Evolutionary conservation across 805 yeast genomes (phyloP), one percentile per base, ranked within the genome.

Genomic region (Candida namnaoensis): DNA sequence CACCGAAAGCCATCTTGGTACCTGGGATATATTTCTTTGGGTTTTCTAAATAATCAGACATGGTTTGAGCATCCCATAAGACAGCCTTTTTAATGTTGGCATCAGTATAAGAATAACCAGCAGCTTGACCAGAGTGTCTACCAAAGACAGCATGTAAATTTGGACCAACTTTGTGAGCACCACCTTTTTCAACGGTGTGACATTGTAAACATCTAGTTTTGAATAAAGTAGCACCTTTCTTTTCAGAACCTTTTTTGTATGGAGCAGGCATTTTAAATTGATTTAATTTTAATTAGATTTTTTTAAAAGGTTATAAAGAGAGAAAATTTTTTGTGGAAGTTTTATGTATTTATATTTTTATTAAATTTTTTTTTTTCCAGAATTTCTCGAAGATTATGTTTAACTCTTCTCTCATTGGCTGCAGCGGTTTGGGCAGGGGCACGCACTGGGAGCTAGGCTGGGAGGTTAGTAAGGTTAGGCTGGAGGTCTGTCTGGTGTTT

Each of bases 21-120:
- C 99, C 99, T 66, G 99, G 99, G 58, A 93, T 88, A 78, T 88
- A 93, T 77, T 93, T 93, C 95, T 93, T 93, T 75, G 99, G 99
- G 86, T 93, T 93, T 73, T 85, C 95, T 71, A 93, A 80, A 83
- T 93, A 93, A 69, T 86, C 95, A 58, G 83, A 76, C 84, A 93
- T 78, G 68, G 88, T 78, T 65, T 88, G 88, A 62, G 80, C 88
- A 53, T 62, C 57, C 99, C 99, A 93, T 46, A 58, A 57, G 49
- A 93, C 95, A 64, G 88, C 95, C 74, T 88, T 88, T 76, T 82
- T 83, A 80, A 87, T 86, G 87, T 91, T 91, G 66, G 99, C 98
- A 56, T 93, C 99, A 45, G 98, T 88, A 81, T 87, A 93, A 40
- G 96, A 82, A 80, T 72, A 93, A 53, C 98, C 99, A 44, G 69